phyloP scores from a whole-genome alignment of 345 rosid genomes.

The Orychophragmus violaceus region DNA sequence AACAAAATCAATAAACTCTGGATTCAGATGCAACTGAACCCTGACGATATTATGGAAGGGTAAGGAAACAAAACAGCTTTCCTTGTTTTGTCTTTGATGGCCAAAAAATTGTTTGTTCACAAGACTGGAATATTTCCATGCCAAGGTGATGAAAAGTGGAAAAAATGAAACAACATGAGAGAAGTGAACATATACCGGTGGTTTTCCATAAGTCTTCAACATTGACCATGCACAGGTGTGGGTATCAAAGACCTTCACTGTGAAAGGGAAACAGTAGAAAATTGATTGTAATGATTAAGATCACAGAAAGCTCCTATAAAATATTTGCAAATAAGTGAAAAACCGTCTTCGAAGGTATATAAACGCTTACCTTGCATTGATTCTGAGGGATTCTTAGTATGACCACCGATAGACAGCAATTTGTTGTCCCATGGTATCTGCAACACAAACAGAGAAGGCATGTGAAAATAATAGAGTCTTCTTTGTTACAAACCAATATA shows the following conservation, averaged over 20 bases:
- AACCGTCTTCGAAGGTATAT: not conserved
- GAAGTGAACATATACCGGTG: not conserved
- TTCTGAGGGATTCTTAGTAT: not conserved
- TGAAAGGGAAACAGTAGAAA: not conserved
- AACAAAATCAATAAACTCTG: not conserved
- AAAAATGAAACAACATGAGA: not conserved
- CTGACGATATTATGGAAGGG: too few species aligned
- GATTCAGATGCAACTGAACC: too few species aligned
- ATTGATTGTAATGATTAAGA: not conserved
- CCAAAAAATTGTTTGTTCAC: too few species aligned
- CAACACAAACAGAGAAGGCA: not conserved
- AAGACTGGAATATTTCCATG: too few species aligned
- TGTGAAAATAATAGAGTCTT: not conserved
- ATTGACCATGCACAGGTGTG: not conserved
- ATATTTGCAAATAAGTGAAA: not conserved
- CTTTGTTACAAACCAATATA: not conserved
- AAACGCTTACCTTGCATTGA: not conserved
- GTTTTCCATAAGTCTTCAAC: not conserved
- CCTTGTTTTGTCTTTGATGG: too few species aligned
- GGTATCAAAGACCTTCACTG: not conserved
- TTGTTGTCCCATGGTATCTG: not conserved
- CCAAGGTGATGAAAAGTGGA: too few species aligned
- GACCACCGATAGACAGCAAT: not conserved
- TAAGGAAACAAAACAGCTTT: too few species aligned
- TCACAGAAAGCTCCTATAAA: not conserved